Conservation (phyloP, 495 filamentous ascomycete genomes). For the Aspergillus hancockii region DNA sequence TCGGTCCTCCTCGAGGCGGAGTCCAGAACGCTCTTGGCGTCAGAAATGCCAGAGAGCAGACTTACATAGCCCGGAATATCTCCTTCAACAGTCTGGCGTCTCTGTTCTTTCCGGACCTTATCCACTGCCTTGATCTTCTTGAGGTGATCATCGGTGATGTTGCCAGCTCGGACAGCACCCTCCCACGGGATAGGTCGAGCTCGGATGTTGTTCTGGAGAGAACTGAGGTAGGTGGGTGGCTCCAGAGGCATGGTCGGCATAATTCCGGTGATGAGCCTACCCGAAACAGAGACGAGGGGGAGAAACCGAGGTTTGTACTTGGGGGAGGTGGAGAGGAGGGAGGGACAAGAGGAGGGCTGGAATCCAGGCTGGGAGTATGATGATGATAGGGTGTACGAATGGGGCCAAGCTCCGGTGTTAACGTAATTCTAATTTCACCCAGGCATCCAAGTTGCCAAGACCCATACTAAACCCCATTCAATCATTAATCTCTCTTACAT, state of each 20-base stretch:
- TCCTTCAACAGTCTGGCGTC: slow-evolving; percentile 74
- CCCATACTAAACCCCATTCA: slow-evolving; percentile 23
- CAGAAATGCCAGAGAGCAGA: slow-evolving; percentile 74
- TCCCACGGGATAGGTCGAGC: slow-evolving; percentile 96
- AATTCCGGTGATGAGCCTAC: slow-evolving; percentile 13
- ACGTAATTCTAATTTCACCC: too few relatives aligned
- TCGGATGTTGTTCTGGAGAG: slow-evolving; percentile 93
- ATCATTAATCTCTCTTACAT: slow-evolving; percentile 7
- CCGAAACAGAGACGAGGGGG: slow-evolving; percentile 1
- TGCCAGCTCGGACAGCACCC: slow-evolving; percentile 88
- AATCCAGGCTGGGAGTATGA: background rate
- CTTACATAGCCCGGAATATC: slow-evolving; percentile 76
- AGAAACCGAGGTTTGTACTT: background rate
- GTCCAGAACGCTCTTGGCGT: slow-evolving; percentile 76
- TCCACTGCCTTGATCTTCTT: slow-evolving; percentile 97
- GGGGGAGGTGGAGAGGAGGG: slow-evolving; percentile 8
- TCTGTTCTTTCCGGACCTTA: slow-evolving; percentile 88
- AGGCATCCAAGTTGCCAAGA: slow-evolving; percentile 4
- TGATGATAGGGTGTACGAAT: slow-evolving; percentile 11
- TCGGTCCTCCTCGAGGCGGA: slow-evolving; percentile 75
- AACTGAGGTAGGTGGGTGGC: slow-evolving; percentile 84
- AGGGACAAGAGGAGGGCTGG: background rate
- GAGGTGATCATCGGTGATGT: slow-evolving; percentile 90
- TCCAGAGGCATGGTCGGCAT: slow-evolving; percentile 76
- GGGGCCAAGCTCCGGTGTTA: slow-evolving; percentile 9